Base-by-base conservation (phyloP, 73 alveolate genomes). In the Diophrys appendiculata region DNA sequence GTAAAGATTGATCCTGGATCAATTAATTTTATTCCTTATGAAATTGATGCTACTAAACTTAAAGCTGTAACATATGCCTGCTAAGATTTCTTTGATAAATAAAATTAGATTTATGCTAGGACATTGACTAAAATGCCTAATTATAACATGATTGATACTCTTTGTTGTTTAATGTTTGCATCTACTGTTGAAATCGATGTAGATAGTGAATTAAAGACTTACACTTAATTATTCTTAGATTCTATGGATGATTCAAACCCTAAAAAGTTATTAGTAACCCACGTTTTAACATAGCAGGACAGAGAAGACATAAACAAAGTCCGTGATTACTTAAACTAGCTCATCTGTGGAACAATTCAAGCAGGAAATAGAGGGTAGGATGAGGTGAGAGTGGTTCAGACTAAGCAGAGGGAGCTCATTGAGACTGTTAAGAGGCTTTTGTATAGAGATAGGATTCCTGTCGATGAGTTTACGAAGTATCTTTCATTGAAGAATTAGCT, bases 1-100 rank as follows among this genome's bases (percentile, higher is more conserved):
- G 93, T 80, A 22, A 89, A 86, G 31, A 69, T 82, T 28, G 93
- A 86, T 73, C 73, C 76, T 3, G 93, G 80, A 53, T 79, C 89
- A 23, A 79, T 86, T 2, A 86, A 86, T 54, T 75, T 75, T 33
- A 67, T 75, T 5, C 29, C 56, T 65, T 86, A 72, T 43, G 56
- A 84, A 29, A 77, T 77, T 69, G 86, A 86, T 13, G 35, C 76
- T 1, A 82, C 71, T 23, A 72, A 31, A 25, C 26, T 54, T n/a
- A 68, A 52, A 35, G 76, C 73, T 26, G 80, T 56, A 13, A 79
- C 80, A 18, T 86, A 32, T 29, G 86, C 86, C 22, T 78, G 89
- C 73, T 65, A 86, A 60, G 87, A 73, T 68, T 86, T 56, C 77
- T 65, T 72, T 34, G 86, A 78, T 65, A 75, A 86, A 54, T 82